phyloP scores from a whole-genome alignment of 768 basidiomycete species.

The Mycena filopes region DNA sequence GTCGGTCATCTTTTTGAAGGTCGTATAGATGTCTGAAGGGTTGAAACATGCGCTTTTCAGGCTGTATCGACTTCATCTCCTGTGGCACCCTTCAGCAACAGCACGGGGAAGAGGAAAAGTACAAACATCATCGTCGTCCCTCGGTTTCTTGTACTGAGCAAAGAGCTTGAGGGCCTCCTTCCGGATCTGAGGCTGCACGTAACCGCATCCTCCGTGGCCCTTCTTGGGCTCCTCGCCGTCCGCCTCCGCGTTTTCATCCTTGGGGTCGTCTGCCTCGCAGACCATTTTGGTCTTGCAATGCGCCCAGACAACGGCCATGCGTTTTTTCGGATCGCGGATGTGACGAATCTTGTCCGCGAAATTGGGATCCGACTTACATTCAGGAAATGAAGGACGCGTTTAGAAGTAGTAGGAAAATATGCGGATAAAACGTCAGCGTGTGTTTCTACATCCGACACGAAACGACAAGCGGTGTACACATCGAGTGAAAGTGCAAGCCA shows the following conservation, averaged over 20 bases:
- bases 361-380: conserved; percentile 80
- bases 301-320: conserved; percentile 87
- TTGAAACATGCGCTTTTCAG: conserved; percentile 28
- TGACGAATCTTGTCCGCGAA: conserved; percentile 91
- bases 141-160: conserved; percentile 93
- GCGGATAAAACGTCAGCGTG: conserved; percentile 74
- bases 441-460: conserved; percentile 51
- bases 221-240: conserved; percentile 81
- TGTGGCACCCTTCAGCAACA: conserved; percentile 42
- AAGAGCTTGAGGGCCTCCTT: conserved; percentile 97
- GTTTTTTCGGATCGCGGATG: conserved; percentile 85
- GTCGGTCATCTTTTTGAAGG: conserved; percentile 33
- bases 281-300: conserved; percentile 89
- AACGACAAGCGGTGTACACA: conserved; percentile 67
- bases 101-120: conserved; percentile 11
- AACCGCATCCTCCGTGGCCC: conserved; percentile 98
- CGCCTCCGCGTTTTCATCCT: conserved; percentile 82
- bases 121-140: conserved; percentile 94
- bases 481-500: conserved; percentile 72
- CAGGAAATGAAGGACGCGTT: conserved; percentile 37
- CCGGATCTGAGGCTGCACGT: conserved; percentile 86
- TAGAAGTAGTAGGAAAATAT: conserved; percentile 56
- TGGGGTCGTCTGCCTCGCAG: conserved; percentile 90
- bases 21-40: conserved; percentile 30
- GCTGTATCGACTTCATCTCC: conserved; percentile 82